Base-by-base conservation (phyloP, 2,329 filamentous ascomycete species). In the Fusarium coffeatum region DNA sequence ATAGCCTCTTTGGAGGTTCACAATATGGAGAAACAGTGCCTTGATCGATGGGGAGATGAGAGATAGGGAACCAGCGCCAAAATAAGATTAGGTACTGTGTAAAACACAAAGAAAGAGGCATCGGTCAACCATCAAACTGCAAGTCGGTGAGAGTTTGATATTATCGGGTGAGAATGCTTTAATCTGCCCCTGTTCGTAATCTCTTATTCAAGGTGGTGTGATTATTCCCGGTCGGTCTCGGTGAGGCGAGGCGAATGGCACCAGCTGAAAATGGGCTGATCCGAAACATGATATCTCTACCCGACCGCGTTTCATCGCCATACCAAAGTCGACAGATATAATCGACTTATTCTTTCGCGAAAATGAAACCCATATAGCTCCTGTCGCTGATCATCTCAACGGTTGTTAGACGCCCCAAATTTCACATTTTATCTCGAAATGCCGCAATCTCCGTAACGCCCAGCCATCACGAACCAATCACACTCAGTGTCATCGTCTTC, bases 381-480 rank as follows among this genome's bases (percentile, higher is more conserved):
- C 8, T 37, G 18, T 37, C 16, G 32, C 32, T 12, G 18, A 37
- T 7, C 10, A n/a, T 4, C 18, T n/a, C 18, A 12, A 37, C 34
- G 34, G 34, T 18, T 34, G 6, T 4, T 5, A 18, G 16, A 34
- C 34, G 42, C 6, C 22, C 22, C 15, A 6, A 6, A 11, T 15
- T 18, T 23, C 20, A 32, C n/a, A 23, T 49, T 20, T 50, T 50
- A 30, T 20, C 28, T 22, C 16, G 12, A 51, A 28, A 34, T 40
- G 20, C 25, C 30, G 10, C 25, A 53, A 28, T 13, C 20, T 46
- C 47, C 28, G 34, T 22, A 49, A 53, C 43, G 41, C 54, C 47
- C 12, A 53, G 42, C 46, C 30, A 12, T 41, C 27, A 7, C 16
- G 30, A 66, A 28, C 63, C 63, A 66, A 66, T 66, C 63, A 45